Evolutionary conservation across 2,329 filamentous ascomycete genomes (phyloP), one percentile per base, ranked within the genome.

Genomic region (Sphaerostilbella broomeana): DNA sequence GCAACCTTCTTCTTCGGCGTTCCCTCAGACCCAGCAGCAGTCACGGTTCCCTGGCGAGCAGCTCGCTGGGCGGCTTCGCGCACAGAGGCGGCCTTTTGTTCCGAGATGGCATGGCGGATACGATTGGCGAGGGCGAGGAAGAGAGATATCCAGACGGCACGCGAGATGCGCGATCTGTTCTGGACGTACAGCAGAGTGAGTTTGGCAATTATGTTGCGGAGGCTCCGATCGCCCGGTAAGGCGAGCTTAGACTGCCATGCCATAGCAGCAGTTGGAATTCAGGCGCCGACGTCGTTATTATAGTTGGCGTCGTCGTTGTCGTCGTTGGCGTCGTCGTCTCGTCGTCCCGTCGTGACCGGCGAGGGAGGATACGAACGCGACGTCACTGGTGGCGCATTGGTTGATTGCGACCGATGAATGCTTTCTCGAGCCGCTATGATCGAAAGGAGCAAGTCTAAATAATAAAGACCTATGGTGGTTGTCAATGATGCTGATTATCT

Each of bases 51-150:
- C 61, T 59, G 56, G 54, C 61, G 63, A 21, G 64, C 60, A 21
- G 60, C 59, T 47, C 72, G 67, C 51, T 70, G 64, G 49, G 79
- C 75, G 5, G 78, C 76, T 44, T 85, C 80, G 46, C 82, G 77
- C 37, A 69, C 69, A 1, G 84, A 83, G 3, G 87, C 86, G 12
- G 86, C 85, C 61, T 94, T 95, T 61, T 97, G 92, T 60, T 95
- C 89, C 43, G 84, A 81, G 56, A 97, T 83, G 52, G 90, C 89
- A 75, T 87, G 81, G 53, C 89, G 87, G 39, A 97, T 81, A 53
- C 92, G 87, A 61, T 94, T 89, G 45, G 82, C 72, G 45, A 95
- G 77, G 33, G 86, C 80, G 50, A 90, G 67, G 52, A 90, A 78
- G 51, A 95, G 74, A 19, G 86, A 81, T 46, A 94, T 69, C 68